Percentiles rank a stretch among this genome's conserved stretches.
These are phyloP conservation scores for Grifola frondosa DNA, from an alignment of 1,284 basidiomycete genomes.

Conservation along the genomic window DNA sequence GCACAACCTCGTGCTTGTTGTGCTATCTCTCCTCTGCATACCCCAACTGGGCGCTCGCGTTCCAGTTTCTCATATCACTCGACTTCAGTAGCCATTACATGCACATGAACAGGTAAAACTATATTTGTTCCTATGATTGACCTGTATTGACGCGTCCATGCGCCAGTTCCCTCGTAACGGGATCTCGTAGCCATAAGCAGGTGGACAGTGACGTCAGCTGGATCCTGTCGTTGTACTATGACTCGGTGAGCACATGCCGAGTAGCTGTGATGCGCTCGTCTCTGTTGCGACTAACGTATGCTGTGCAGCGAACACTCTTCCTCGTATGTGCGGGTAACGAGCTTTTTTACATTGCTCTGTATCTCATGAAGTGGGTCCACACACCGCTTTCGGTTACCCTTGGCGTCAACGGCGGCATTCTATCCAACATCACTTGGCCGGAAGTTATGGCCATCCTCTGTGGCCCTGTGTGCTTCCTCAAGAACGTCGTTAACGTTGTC, in stretches of 20 bases:
- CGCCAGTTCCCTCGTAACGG: constrained; percentile 86
- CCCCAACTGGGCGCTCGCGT: constrained; percentile 78
- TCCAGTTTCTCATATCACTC: constrained; percentile 95
- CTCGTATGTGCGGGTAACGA: constrained; percentile 97
- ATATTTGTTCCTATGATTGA: background rate
- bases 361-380: constrained; percentile 87
- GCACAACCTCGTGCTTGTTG: constrained; percentile 93
- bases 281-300: background rate
- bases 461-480: constrained; percentile 74
- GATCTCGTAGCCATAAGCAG: constrained; percentile 89
- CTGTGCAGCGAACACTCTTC: constrained; percentile 76
- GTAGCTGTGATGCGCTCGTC: constrained; percentile 8
- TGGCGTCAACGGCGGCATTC: constrained; percentile 35
- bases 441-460: constrained; percentile 70
- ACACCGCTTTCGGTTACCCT: constrained; percentile 51
- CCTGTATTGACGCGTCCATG: constrained; percentile 1
- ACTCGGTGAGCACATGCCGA: constrained; percentile 59
- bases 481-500: constrained; percentile 95
- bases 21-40: constrained; percentile 94
- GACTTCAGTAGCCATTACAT: constrained; percentile 99
- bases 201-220: constrained; percentile 90
- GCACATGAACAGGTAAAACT: constrained; percentile 94
- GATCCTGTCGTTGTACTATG: constrained; percentile 93
- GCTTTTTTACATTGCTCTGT: constrained; percentile 93
- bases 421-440: constrained; percentile 72